These are phyloP conservation scores for Taphrina flavorubra DNA, from an alignment of 1,139 yeast genomes.

Conservation along the genomic window DNA sequence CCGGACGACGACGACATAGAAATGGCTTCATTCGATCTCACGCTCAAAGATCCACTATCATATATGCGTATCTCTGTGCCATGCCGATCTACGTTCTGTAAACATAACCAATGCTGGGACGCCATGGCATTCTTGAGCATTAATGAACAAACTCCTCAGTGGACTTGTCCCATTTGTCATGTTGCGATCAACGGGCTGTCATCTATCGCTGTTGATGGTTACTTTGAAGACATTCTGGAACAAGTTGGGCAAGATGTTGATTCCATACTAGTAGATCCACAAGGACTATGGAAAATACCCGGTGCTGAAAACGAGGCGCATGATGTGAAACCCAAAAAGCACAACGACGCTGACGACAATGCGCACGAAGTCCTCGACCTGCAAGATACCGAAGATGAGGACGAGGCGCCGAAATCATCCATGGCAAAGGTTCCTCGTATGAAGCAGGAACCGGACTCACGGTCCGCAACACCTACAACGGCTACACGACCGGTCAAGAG, in stretches of 20 bases:
- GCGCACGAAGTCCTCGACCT: constrained; percentile 9
- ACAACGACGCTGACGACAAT: neutral
- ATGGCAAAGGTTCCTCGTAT: neutral
- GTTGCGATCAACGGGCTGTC: constrained; percentile 48
- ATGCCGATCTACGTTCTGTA: constrained; percentile 53
- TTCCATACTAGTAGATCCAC: constrained; percentile 52
- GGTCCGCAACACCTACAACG: neutral
- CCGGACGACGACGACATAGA: constrained; percentile 54
- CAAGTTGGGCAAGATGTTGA: constrained; percentile 49
- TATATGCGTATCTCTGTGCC: constrained; percentile 53
- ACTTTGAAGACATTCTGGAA: constrained; percentile 51
- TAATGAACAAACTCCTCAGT: constrained; percentile 56
- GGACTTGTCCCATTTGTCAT: constrained; percentile 56
- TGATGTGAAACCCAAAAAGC: constrained; percentile 42
- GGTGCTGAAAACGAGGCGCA: constrained; percentile 40
- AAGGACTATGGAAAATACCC: constrained; percentile 52
- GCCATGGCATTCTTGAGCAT: constrained; percentile 53
- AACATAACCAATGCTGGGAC: constrained; percentile 56
- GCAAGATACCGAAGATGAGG: constrained; percentile 25
- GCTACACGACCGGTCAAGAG: constrained; percentile 5
- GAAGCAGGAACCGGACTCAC: constrained; percentile 3
- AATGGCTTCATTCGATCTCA: constrained; percentile 51
- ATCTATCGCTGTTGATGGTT: constrained; percentile 53
- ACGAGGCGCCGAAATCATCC: neutral
- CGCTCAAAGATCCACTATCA: constrained; percentile 54